phyloP scores from a whole-genome alignment of 768 basidiomycete genomes.

The Trametes elegans region DNA sequence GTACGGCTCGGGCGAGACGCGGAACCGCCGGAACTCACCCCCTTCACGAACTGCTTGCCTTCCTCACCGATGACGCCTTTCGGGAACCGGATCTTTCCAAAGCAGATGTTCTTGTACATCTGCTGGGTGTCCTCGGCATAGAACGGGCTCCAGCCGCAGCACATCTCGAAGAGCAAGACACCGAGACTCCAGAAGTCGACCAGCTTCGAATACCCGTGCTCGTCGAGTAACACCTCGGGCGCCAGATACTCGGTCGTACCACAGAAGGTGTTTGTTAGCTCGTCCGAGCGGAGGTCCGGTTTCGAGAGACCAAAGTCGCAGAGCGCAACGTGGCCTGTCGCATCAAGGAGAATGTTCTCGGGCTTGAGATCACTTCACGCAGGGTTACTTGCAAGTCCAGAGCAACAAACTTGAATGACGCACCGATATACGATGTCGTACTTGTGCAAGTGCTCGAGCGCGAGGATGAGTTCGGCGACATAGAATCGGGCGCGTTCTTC shows the following conservation, averaged over 20 bases:
- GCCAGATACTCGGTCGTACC: slow-evolving; percentile 99
- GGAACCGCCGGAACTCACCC: slow-evolving; percentile 54
- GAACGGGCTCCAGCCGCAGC: slow-evolving; percentile 99
- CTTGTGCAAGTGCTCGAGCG: slow-evolving; percentile 96
- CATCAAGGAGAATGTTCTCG: slow-evolving; percentile 97
- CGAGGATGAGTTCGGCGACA: slow-evolving; percentile 92
- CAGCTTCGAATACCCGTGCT: slow-evolving; percentile 96
- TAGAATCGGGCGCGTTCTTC: slow-evolving; percentile 97
- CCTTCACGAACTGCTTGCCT: slow-evolving; percentile 98
- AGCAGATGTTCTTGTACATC: slow-evolving; percentile 99
- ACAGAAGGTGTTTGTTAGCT: slow-evolving; percentile 98
- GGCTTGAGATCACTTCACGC: slow-evolving; percentile 84
- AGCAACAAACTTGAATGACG: too few relatives aligned
- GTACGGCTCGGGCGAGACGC: slow-evolving; percentile 6
- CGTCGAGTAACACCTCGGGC: slow-evolving; percentile 96
- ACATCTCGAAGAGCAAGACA: slow-evolving; percentile 98
- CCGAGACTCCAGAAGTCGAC: slow-evolving; percentile 99
- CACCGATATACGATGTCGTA: slow-evolving; percentile 93
- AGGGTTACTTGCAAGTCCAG: too few relatives aligned
- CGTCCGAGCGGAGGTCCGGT: slow-evolving; percentile 87
- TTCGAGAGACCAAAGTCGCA: slow-evolving; percentile 99
- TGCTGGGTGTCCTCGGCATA: slow-evolving; percentile 99
- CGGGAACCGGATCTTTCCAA: slow-evolving; percentile 98
- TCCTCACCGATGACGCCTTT: slow-evolving; percentile 96
- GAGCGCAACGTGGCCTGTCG: slow-evolving; percentile 96